These are phyloP conservation scores for Elaphomyces granulatus DNA, from an alignment of 495 filamentous ascomycete genomes.

Conservation along the genomic window DNA sequence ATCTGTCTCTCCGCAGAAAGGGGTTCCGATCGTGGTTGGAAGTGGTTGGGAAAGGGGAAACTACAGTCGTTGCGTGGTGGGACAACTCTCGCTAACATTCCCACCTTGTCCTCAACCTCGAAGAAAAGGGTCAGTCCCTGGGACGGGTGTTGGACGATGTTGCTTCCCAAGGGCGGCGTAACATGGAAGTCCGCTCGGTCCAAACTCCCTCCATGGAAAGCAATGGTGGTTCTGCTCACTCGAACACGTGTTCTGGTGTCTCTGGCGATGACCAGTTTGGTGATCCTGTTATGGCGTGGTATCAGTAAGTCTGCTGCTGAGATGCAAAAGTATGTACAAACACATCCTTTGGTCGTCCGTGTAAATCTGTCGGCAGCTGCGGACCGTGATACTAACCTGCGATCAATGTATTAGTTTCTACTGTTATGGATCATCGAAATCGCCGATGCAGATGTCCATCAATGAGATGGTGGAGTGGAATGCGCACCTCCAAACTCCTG, in stretches of 20 bases:
- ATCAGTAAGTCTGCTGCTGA: constrained; percentile 67
- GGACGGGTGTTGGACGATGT: too few relatives aligned
- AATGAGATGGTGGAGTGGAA: constrained; percentile 88
- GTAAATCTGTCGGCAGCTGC: too few relatives aligned
- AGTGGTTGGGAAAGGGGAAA: too few relatives aligned
- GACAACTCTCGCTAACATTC: too few relatives aligned
- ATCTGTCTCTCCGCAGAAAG: too few relatives aligned
- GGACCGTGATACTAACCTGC: constrained; percentile 2
- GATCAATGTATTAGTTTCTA: constrained; percentile 54
- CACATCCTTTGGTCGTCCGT: too few relatives aligned
- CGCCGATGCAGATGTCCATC: constrained; percentile 82
- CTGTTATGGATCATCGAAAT: constrained; percentile 86
- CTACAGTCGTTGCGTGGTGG: too few relatives aligned
- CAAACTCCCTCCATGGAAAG: constrained; percentile 67
- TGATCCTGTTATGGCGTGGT: constrained; percentile 83
- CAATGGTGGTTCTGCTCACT: constrained; percentile 60
- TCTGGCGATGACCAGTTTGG: constrained; percentile 52
- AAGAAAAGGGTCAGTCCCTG: too few relatives aligned
- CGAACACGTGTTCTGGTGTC: constrained; percentile 67
- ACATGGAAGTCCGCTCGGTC: constrained; percentile 85
- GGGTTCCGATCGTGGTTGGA: too few relatives aligned
- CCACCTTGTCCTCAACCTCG: too few relatives aligned
- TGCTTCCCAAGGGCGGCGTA: constrained; percentile 78
- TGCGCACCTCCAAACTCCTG: constrained; percentile 74
- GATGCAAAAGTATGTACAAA: constrained; percentile 70